These are phyloP conservation scores for Hippophae gyantsensis DNA, from an alignment of 306 rosid species.

Conservation along the genomic window DNA sequence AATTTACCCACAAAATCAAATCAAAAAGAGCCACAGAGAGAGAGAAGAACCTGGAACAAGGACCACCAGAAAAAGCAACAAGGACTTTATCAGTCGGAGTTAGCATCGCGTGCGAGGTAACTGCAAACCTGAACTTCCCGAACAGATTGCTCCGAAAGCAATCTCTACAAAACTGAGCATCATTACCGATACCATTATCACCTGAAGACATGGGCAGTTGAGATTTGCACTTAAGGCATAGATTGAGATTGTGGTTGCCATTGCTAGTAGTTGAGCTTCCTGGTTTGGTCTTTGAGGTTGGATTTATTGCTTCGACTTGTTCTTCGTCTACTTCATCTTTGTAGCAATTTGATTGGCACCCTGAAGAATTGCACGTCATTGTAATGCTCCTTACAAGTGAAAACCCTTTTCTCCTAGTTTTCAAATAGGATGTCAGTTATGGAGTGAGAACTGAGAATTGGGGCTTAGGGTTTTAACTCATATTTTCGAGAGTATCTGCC, in stretches of 20 bases:
- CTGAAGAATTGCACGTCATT: conserved; percentile 76
- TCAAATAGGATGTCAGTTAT: too few relatives aligned
- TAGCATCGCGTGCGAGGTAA: conserved; percentile 78
- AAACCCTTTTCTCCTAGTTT: background rate
- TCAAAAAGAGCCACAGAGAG: background rate
- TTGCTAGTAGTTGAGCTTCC: conserved; percentile 14
- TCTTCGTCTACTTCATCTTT: conserved; percentile 32
- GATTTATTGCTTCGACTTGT: background rate
- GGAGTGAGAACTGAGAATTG: background rate
- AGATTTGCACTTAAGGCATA: conserved; percentile 72
- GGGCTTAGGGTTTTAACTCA: background rate
- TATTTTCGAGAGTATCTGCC: too few relatives aligned
- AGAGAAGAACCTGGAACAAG: conserved; percentile 62
- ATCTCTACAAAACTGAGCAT: conserved; percentile 58
- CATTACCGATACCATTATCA: conserved; percentile 42
- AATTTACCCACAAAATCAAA: background rate
- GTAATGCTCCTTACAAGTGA: background rate
- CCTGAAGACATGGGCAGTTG: conserved; percentile 50
- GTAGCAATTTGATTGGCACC: conserved; percentile 70
- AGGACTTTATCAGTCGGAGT: conserved; percentile 76
- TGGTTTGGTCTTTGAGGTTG: background rate
- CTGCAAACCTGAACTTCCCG: conserved; percentile 74
- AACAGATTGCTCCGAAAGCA: conserved; percentile 67
- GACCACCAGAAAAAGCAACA: conserved; percentile 92
- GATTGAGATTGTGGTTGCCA: conserved; percentile 4